Percentiles rank a stretch among this genome's conserved stretches.
Conservation (phyloP, 805 yeast genomes). For the Nakazawaea anatomiae region DNA sequence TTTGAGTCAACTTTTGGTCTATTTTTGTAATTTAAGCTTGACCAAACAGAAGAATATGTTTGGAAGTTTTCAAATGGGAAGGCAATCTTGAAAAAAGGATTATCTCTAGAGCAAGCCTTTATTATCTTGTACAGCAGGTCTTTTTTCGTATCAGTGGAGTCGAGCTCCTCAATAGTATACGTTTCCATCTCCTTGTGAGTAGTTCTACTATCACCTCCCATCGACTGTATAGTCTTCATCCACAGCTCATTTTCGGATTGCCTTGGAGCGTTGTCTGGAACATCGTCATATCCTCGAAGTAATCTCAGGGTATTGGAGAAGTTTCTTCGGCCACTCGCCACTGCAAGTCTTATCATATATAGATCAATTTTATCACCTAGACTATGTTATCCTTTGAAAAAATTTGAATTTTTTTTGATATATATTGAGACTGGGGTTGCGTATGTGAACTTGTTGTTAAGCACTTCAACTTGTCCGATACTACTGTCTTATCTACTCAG, state of each 20-base stretch:
- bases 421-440: too few relatives aligned
- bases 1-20: slow-evolving; percentile 38
- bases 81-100: slow-evolving; percentile 21
- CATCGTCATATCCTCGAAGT: neutral
- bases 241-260: slow-evolving; percentile 25
- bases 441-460: too few relatives aligned
- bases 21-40: slow-evolving; percentile 25
- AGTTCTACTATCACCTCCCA: slow-evolving; percentile 10
- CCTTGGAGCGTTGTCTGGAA: slow-evolving; percentile 31
- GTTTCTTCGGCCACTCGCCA: neutral
- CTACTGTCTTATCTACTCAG: too few relatives aligned
- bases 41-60: slow-evolving; percentile 32
- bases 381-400: too few relatives aligned
- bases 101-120: slow-evolving; percentile 7
- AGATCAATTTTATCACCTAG: neutral
- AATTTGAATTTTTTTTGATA: too few relatives aligned
- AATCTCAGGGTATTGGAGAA: neutral
- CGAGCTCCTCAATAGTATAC: slow-evolving; percentile 13
- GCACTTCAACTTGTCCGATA: too few relatives aligned
- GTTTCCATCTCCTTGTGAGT: slow-evolving; percentile 16
- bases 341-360: neutral
- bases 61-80: slow-evolving; percentile 25
- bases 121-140: slow-evolving; percentile 11
- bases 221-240: slow-evolving; percentile 17
- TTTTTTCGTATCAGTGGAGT: slow-evolving; percentile 14